Conservation (phyloP, 2,329 filamentous ascomycete genomes). For the Westerdykella ornata region DNA sequence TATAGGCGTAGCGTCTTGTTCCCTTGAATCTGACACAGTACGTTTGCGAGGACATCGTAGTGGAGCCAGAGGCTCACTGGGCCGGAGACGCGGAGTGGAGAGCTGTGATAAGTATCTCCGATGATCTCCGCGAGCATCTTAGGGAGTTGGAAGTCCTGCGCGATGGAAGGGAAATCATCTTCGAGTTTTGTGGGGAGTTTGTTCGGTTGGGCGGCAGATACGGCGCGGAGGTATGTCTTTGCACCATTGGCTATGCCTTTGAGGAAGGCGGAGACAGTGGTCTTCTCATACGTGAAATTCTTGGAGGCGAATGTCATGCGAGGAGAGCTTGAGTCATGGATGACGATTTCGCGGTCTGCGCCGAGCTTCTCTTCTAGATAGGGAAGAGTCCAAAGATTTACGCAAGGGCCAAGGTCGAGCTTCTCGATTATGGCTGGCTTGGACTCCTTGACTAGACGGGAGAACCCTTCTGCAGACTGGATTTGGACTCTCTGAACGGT, state of each 20-base stretch:
- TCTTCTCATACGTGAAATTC: conserved; percentile 71
- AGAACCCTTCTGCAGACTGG: conserved; percentile 52
- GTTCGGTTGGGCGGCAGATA: conserved; percentile 63
- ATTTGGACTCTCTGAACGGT: conserved; percentile 50
- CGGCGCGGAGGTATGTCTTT: conserved; percentile 68
- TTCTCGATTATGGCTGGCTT: conserved; percentile 61
- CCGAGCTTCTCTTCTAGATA: conserved; percentile 54
- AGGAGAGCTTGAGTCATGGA: conserved; percentile 61
- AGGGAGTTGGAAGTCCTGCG: conserved; percentile 64
- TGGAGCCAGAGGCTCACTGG: conserved; percentile 84
- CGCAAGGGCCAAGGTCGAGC: conserved; percentile 61
- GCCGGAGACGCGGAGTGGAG: conserved; percentile 71
- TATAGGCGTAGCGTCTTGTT: conserved; percentile 69
- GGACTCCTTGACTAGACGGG: conserved; percentile 50
- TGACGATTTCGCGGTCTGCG: conserved; percentile 52
- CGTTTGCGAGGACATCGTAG: conserved; percentile 85
- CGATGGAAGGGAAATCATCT: conserved; percentile 64
- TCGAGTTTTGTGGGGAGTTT: conserved; percentile 63
- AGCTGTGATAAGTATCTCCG: conserved; percentile 62
- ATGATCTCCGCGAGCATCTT: conserved; percentile 51
- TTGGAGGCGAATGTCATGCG: conserved; percentile 77
- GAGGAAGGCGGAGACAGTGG: conserved; percentile 61
- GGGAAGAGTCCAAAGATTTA: conserved; percentile 58
- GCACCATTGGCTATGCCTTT: conserved; percentile 51
- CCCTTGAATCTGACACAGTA: conserved; percentile 73